Base-by-base conservation (phyloP, 306 rosid species). In the Dalbergia oliveri region DNA sequence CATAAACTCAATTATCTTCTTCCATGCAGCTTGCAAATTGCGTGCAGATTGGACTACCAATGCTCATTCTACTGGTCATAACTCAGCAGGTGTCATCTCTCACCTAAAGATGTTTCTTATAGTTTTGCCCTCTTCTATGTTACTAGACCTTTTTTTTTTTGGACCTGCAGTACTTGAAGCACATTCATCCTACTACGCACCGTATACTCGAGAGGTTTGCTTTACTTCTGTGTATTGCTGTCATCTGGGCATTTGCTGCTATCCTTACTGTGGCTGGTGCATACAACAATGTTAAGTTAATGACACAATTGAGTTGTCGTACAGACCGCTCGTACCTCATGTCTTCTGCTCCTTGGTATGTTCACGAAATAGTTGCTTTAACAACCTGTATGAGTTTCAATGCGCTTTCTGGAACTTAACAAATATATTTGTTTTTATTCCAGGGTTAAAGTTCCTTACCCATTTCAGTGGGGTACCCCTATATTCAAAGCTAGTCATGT, bases 401-500 rank as follows among this genome's bases (percentile, higher is more conserved):
- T 75, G 45, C 43, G 6, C 39, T 71, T 72, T 51, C 8, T 79
- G 16, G 35, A 72, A 62, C 5, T 51, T 66, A 11, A 66, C 78
- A 39, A 5, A 16, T 33, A 51, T 44, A 12, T 43, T 47, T 12
- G 47, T 85, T 85, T 71, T 37, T n/a, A 45, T 79, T 90, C 41
- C 81, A 95, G 99, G 99, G 80, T 95, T 80, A 90, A 72, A 80
- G 21, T 84, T 80, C 97, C 99, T 21, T 93, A 93, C 79, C 97
- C 99, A 5, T 93, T 95, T 84, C 97, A 95, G 85, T 95, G 97
- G 97, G 99, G 98, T 77, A 87, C 92, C 59, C 99, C 99, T 2
- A 93, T 95, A 84, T 95, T 95, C 84, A 91, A 86, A 76, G 99
- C 99, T 4, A 88, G 97, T 86, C 97, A 93, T 81, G 97, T 90